Percentiles rank a stretch among this genome's conserved stretches.
These are phyloP conservation scores for Vachellia collinsii DNA, from an alignment of 306 rosid species.

Conservation along the genomic window DNA sequence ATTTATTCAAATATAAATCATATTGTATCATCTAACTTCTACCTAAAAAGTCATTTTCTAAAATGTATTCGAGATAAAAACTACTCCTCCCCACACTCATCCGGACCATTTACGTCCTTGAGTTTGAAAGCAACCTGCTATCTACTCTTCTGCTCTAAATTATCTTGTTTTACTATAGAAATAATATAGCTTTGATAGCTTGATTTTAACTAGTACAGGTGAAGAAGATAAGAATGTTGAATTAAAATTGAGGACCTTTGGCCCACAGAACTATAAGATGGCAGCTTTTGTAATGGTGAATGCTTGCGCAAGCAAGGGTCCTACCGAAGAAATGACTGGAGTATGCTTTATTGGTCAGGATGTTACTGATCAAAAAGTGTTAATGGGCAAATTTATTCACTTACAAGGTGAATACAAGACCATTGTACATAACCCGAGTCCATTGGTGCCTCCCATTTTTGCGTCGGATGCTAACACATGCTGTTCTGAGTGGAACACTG, in stretches of 20 bases:
- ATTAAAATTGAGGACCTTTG: conserved; percentile 88
- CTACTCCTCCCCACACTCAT: too few relatives aligned
- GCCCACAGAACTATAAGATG: conserved; percentile 55
- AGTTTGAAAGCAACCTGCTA: conserved; percentile 40
- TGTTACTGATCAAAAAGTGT: conserved; percentile 83
- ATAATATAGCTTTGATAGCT: conserved; percentile 35
- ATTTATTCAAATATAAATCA: too few relatives aligned
- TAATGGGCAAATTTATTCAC: conserved; percentile 92
- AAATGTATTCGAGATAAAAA: too few relatives aligned
- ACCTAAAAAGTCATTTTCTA: too few relatives aligned
- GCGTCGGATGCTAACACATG: conserved; percentile 92
- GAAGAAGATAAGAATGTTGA: conserved; percentile 95
- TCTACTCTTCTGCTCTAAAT: conserved; percentile 21
- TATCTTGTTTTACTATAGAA: conserved; percentile 38
- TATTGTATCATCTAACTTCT: too few relatives aligned
- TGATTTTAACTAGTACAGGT: conserved; percentile 69
- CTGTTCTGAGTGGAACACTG: conserved; percentile 97
- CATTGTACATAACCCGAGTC: conserved; percentile 85
- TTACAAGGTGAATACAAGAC: conserved; percentile 95
- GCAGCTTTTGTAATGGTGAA: conserved; percentile 86
- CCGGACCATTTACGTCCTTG: too few relatives aligned
- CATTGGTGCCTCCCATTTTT: conserved; percentile 95
- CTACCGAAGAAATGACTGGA: conserved; percentile 75
- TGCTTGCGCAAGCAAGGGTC: conserved; percentile 96
- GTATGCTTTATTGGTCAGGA: conserved; percentile 99